Evolutionary conservation across 345 rosid genomes (phyloP).

Genomic region (Fremontodendron californicum): DNA sequence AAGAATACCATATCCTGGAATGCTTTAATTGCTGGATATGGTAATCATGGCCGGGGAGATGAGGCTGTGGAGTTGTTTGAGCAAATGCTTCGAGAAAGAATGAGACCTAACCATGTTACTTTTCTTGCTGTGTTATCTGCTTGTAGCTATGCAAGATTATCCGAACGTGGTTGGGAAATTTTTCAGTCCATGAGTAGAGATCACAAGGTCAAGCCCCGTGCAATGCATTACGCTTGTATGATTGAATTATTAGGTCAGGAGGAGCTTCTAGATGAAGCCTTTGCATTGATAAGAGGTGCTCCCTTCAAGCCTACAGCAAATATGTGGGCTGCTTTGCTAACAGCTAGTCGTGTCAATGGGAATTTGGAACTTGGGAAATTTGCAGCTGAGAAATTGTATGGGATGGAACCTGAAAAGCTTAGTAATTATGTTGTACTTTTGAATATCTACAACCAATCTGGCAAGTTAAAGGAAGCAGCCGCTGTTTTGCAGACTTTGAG

Average conservation of each 20-base stretch:
- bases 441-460: conserved; percentile 68
- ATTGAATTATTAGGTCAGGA: conserved; percentile 72
- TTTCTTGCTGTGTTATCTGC: conserved; percentile 77
- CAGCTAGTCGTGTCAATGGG: conserved; percentile 69
- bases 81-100: conserved; percentile 50
- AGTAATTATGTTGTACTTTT: conserved; percentile 68
- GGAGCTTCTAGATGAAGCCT: conserved; percentile 79
- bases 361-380: conserved; percentile 77
- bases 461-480: conserved; percentile 65
- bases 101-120: conserved; percentile 70
- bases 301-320: conserved; percentile 67
- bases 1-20: conserved; percentile 82
- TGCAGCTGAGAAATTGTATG: conserved; percentile 76
- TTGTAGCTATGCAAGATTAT: conserved; percentile 69
- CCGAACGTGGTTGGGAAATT: conserved; percentile 68
- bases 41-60: conserved; percentile 67
- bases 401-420: conserved; percentile 80
- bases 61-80: conserved; percentile 69
- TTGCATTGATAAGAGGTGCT: conserved; percentile 58
- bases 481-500: conserved; percentile 55
- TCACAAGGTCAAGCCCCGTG: conserved; percentile 67
- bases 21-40: conserved; percentile 79
- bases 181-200: conserved; percentile 63
- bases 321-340: conserved; percentile 92
- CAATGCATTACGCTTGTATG: conserved; percentile 85